These are phyloP conservation scores for Asterophora lycoperdoides DNA, from an alignment of 768 basidiomycete genomes.

Conservation along the genomic window DNA sequence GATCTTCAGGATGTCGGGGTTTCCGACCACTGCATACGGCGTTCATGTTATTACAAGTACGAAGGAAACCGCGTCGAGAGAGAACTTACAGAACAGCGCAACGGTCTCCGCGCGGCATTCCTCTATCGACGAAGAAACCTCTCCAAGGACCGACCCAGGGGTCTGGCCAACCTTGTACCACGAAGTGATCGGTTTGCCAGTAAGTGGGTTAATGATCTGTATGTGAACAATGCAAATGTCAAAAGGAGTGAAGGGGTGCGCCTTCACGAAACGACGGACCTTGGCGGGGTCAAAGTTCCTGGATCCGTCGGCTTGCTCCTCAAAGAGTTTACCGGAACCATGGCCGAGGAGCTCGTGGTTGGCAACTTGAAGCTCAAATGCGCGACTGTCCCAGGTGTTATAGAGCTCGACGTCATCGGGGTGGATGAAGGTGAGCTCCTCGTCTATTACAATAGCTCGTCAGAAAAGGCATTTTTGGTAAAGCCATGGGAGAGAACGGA, in stretches of 20 bases:
- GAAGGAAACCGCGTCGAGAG: background rate
- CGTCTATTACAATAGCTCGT: constrained; percentile 44
- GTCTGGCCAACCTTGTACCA: constrained; percentile 92
- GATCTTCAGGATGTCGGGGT: constrained; percentile 71
- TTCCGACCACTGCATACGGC: constrained; percentile 55
- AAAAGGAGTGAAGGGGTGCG: background rate
- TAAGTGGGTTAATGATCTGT: constrained; percentile 78
- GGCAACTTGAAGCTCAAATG: constrained; percentile 87
- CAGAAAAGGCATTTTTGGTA: background rate
- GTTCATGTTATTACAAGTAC: too few relatives aligned
- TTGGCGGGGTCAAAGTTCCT: constrained; percentile 79
- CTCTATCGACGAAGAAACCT: constrained; percentile 88
- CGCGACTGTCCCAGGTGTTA: constrained; percentile 70
- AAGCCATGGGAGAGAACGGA: constrained; percentile 26
- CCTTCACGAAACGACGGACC: constrained; percentile 24
- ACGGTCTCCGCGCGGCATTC: constrained; percentile 92
- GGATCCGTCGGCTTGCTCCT: constrained; percentile 68
- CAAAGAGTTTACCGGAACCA: constrained; percentile 79
- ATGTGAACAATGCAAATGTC: background rate
- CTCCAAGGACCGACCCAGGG: constrained; percentile 75
- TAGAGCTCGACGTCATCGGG: constrained; percentile 73
- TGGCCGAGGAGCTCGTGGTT: constrained; percentile 88
- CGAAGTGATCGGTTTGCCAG: constrained; percentile 69
- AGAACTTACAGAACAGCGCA: constrained; percentile 65
- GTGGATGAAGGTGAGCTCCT: constrained; percentile 78